Evolutionary conservation across 2,329 filamentous ascomycete species (phyloP), one percentile per base, ranked within the genome.

Genomic region (Macroventuria anomochaeta): DNA sequence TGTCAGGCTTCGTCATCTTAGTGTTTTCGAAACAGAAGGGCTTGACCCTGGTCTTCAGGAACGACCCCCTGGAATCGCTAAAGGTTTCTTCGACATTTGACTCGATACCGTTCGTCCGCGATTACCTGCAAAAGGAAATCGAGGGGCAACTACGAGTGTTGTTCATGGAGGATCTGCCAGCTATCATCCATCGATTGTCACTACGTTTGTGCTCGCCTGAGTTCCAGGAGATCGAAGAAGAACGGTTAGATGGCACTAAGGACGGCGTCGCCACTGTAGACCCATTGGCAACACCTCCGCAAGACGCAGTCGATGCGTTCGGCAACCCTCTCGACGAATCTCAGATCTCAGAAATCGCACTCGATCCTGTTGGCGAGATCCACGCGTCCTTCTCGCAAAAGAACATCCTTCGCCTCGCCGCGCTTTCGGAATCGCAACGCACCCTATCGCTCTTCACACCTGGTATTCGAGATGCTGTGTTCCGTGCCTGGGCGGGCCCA

Each of bases 11-110:
- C 74, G 96, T 99, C 64, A 97, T 99, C 53, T 77, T 99, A 42
- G 95, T 99, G 57, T 99, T 99, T 74, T 97, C 93, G 3, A 93
- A 92, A 73, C 92, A 96, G 77, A 99, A 99, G 73, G 95, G 95
- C 17, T 83, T 99, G 52, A 99, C 95, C 1, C 83, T 99, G 40
- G 95, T 99, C 37, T 99, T 99, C 75, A 88, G 95, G 67, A 97
- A 99, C 83, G 95, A 99, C 73, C 95, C 95, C 4, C 86, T 99
- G 57, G 95, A 99, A 74, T 97, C 93, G 4, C 86, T 99, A 69
- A 97, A 97, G 79, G 95, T 99, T 62, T 97, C 93, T 0, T 97
- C 93, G 63, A 99, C 95, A 37, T 99, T 99, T 76, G 95, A 99
- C 79, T 96, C 93, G 11, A 99, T 99, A 68, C 93, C 95, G 37